Conservation (phyloP, 2,329 filamentous ascomycete species). For the Dactylellina cionopaga region DNA sequence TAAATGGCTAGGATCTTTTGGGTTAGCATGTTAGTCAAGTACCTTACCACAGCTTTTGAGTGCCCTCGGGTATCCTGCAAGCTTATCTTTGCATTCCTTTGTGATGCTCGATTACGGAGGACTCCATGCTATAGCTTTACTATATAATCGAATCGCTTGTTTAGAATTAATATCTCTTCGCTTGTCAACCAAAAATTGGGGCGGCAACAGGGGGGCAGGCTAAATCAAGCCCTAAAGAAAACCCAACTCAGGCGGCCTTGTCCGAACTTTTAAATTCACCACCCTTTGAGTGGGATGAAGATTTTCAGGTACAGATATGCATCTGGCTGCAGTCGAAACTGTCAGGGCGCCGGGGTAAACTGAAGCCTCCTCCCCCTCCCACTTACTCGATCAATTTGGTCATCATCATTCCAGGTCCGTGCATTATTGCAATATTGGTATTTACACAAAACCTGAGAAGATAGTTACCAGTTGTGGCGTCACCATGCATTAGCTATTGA, state of each 20-base stretch:
- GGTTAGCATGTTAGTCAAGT: slow-evolving; percentile 9
- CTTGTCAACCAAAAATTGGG: slow-evolving; percentile 31
- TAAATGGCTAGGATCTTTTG: slow-evolving; percentile 28
- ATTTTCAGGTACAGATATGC: slow-evolving; percentile 41
- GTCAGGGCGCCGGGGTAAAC: slow-evolving; percentile 14
- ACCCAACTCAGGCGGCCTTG: slow-evolving; percentile 26
- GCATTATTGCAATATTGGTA: too few species aligned
- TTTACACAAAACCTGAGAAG: too few species aligned
- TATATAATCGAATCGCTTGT: neutral
- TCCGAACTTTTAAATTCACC: slow-evolving; percentile 9
- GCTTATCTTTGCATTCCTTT: slow-evolving; percentile 30
- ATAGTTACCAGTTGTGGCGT: slow-evolving; percentile 36
- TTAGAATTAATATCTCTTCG: slow-evolving; percentile 15
- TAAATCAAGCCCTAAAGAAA: slow-evolving; percentile 22
- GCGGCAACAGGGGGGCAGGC: slow-evolving; percentile 40
- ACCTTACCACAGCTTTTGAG: too few species aligned
- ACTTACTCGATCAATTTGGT: slow-evolving; percentile 46
- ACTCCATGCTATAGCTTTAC: neutral
- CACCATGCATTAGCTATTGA: slow-evolving; percentile 21
- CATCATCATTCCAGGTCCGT: slow-evolving; percentile 30
- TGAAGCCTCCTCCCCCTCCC: slow-evolving; percentile 20
- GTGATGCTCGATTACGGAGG: neutral
- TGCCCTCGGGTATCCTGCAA: slow-evolving; percentile 23
- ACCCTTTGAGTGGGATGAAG: slow-evolving; percentile 24
- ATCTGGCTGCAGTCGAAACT: slow-evolving; percentile 4